A percentile compares a stretch with the other conserved stretches of the same genome.
These are phyloP conservation scores for Anastatica hierochuntica DNA, from an alignment of 345 rosid species.

Conservation along the genomic window DNA sequence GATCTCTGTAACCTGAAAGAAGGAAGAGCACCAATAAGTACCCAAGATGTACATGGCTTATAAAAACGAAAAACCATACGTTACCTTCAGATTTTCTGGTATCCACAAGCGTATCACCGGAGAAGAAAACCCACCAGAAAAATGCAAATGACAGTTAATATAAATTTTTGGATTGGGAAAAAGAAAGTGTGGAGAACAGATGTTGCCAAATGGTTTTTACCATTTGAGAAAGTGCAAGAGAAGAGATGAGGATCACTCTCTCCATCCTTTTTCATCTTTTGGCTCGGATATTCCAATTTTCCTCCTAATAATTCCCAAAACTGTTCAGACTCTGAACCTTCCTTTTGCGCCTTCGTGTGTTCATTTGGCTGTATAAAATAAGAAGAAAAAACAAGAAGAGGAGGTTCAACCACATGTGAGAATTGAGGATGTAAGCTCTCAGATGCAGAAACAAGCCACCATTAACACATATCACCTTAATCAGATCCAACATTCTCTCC, in stretches of 20 bases:
- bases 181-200: not conserved
- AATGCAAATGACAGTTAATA: not conserved
- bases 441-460: not conserved
- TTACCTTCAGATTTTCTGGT: conserved; percentile 77
- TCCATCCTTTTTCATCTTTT: conserved; percentile 56
- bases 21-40: not conserved
- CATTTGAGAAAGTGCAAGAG: conserved; percentile 54
- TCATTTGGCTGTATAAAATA: conserved; percentile 75
- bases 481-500: conserved; percentile 92
- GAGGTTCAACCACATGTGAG: conserved; percentile 1
- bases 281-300: conserved; percentile 70
- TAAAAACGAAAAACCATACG: not conserved
- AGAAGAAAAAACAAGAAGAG: conserved; percentile 10
- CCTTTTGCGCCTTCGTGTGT: conserved; percentile 77
- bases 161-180: not conserved
- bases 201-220: conserved; percentile 11
- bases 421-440: conserved; percentile 1
- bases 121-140: conserved; percentile 5
- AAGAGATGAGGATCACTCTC: conserved; percentile 94
- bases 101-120: conserved; percentile 1
- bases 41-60: not conserved
- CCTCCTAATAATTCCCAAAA: conserved; percentile 92
- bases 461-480: conserved; percentile 49
- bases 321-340: conserved; percentile 85
- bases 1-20: conserved; percentile 66